Evolutionary conservation across 192 early-diverging fungal genomes (phyloP).

Genomic region (Coemansia sp.): DNA sequence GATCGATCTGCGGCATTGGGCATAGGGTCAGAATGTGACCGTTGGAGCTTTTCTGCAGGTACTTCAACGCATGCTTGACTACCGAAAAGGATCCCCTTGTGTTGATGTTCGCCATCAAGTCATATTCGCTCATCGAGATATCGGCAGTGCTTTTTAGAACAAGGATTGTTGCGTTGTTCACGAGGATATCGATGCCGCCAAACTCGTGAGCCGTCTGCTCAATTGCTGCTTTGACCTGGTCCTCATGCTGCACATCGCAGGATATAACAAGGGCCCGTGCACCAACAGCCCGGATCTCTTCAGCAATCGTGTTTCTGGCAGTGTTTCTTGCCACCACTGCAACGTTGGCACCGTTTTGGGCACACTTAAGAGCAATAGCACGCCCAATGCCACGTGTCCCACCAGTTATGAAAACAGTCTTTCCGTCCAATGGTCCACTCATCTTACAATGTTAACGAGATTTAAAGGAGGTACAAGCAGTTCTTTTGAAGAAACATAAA

Average conservation of each 20-base stretch:
- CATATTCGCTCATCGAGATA: constrained; percentile 59
- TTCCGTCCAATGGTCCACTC: constrained; percentile 14
- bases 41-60: constrained; percentile 68
- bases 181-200: constrained; percentile 78
- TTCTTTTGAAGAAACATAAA: too few relatives aligned
- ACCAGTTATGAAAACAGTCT: constrained; percentile 55
- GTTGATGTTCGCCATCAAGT: constrained; percentile 67
- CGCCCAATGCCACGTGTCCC: constrained; percentile 55
- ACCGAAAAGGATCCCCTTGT: constrained; percentile 71
- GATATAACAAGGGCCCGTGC: constrained; percentile 65
- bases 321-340: constrained; percentile 63
- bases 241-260: constrained; percentile 76
- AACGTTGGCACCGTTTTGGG: constrained; percentile 43
- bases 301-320: constrained; percentile 57
- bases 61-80: constrained; percentile 65
- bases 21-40: constrained; percentile 74
- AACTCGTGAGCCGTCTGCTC: constrained; percentile 59
- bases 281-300: constrained; percentile 67
- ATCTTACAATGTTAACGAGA: background rate
- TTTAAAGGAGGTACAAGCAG: background rate
- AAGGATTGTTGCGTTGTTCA: constrained; percentile 73
- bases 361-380: constrained; percentile 52
- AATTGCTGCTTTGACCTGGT: constrained; percentile 64
- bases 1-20: constrained; percentile 64
- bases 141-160: constrained; percentile 60